These are phyloP conservation scores for Vachellia pachyceras DNA, from an alignment of 306 rosid genomes.

Conservation along the genomic window DNA sequence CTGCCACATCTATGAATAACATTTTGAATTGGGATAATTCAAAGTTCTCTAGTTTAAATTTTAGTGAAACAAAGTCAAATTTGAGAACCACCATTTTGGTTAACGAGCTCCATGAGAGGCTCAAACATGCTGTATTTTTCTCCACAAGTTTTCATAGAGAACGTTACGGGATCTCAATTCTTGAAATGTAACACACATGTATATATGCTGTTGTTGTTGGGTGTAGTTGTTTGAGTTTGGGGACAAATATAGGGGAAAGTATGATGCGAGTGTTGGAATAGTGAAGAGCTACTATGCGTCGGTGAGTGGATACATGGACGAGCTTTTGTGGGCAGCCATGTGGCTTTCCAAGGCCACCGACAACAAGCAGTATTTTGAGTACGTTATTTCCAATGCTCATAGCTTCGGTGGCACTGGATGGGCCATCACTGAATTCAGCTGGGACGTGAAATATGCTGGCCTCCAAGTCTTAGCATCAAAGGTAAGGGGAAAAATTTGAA, in stretches of 20 bases:
- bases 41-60: neutral
- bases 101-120: neutral
- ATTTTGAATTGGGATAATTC: neutral
- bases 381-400: conserved; percentile 65
- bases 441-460: conserved; percentile 98
- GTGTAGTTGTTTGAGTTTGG: conserved; percentile 89
- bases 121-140: neutral
- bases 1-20: neutral
- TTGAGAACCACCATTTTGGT: neutral
- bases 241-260: conserved; percentile 84
- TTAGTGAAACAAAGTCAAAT: neutral
- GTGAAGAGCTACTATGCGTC: conserved; percentile 97
- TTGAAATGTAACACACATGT: neutral
- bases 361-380: conserved; percentile 64
- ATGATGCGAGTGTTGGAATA: conserved; percentile 76
- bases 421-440: conserved; percentile 96
- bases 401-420: conserved; percentile 90
- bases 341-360: conserved; percentile 99
- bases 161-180: neutral
- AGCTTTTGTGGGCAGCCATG: conserved; percentile 93
- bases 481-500: conserved; percentile 46
- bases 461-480: conserved; percentile 79
- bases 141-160: neutral
- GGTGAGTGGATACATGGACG: conserved; percentile 98
- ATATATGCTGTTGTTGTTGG: too few species aligned